These are phyloP conservation scores for Erodium trifolium DNA, from an alignment of 441 rosid species.

Conservation along the genomic window DNA sequence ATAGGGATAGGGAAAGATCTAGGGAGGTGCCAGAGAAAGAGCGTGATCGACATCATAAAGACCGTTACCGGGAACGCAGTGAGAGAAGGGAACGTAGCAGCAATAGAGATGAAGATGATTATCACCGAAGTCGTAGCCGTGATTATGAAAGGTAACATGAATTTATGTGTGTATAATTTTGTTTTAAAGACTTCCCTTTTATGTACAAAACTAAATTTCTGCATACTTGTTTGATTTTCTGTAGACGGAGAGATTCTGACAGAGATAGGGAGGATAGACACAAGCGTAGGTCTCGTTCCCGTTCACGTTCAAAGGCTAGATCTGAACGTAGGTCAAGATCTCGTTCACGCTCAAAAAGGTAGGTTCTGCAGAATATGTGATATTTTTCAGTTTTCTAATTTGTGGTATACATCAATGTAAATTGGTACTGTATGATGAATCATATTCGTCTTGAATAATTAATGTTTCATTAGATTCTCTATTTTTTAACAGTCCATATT, in stretches of 20 bases:
- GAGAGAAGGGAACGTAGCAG: constrained; percentile 14
- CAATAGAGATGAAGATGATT: constrained; percentile 21
- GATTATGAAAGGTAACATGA: constrained; percentile 23
- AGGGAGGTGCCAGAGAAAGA: constrained; percentile 2
- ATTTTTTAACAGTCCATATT: no score
- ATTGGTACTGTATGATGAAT: no score
- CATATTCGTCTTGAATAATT: no score
- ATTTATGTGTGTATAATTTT: not conserved
- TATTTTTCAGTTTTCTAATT: no score
- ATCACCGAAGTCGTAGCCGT: constrained; percentile 17
- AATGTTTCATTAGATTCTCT: no score
- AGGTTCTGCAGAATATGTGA: not conserved
- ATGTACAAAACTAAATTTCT: not conserved
- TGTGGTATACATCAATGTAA: no score
- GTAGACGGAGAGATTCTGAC: constrained; percentile 65
- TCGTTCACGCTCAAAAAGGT: constrained; percentile 82
- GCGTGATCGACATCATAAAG: constrained; percentile 15
- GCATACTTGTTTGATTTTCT: constrained; percentile 2
- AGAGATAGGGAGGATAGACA: constrained; percentile 50
- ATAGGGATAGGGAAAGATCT: constrained; percentile 22
- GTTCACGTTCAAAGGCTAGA: constrained; percentile 37
- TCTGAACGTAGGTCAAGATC: constrained; percentile 67
- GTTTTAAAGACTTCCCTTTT: not conserved
- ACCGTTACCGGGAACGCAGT: constrained; percentile 20
- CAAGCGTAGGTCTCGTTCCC: constrained; percentile 44